phyloP scores from a whole-genome alignment of 257 asterid genomes.

The Solanum clarkiae region DNA sequence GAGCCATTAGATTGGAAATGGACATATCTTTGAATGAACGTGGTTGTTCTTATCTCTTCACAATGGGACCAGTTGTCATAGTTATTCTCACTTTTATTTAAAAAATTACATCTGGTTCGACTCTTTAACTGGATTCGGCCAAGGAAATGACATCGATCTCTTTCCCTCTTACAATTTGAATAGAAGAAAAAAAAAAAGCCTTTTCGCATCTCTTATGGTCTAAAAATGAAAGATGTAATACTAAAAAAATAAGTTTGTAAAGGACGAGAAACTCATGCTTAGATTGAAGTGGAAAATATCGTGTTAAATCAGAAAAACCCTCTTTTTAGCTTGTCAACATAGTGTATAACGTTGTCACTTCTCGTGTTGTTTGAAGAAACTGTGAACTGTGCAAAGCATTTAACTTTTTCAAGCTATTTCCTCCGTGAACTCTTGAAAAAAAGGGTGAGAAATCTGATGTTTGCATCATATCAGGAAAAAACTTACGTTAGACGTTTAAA shows the following conservation, averaged over 20 bases:
- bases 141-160: too few species aligned
- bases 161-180: too few species aligned
- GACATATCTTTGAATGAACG: constrained; percentile 9
- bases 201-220: too few species aligned
- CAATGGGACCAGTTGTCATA: background rate
- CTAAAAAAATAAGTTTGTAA: background rate
- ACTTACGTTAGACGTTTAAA: background rate
- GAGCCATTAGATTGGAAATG: constrained; percentile 1
- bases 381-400: background rate
- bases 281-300: background rate
- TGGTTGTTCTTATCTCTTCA: constrained; percentile 15
- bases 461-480: background rate
- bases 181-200: too few species aligned
- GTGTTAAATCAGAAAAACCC: background rate
- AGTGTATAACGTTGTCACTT: background rate
- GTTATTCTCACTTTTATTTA: background rate
- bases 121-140: too few species aligned
- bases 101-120: too few species aligned
- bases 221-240: background rate
- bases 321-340: background rate
- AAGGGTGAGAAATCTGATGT: background rate
- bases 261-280: background rate
- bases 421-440: background rate
- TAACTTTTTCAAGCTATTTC: background rate
- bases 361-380: background rate